Percentiles rank a stretch among this genome's conserved stretches.
Evolutionary conservation across 179 eudicot genomes (phyloP).

Genomic region (Sideroxylon spinosum): DNA sequence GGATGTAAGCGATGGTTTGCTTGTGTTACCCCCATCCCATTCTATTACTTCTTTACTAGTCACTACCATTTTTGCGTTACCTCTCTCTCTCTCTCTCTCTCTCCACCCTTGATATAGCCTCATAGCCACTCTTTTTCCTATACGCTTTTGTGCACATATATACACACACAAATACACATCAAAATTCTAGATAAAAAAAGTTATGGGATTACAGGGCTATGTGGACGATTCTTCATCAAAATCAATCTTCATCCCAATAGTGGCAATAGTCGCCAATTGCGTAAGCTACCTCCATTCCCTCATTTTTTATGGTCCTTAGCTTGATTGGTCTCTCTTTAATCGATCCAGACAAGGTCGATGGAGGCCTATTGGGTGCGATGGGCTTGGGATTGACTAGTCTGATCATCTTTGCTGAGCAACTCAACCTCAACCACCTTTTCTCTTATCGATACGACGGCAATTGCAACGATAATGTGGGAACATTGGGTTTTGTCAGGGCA

Average conservation of each 20-base stretch:
- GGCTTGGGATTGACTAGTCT: constrained; percentile 35
- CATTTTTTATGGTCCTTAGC: constrained; percentile 21
- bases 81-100: no score
- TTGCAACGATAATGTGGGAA: no score
- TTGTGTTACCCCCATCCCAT: no score
- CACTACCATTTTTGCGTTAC: no score
- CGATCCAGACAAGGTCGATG: constrained; percentile 17
- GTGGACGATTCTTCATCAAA: constrained; percentile 49
- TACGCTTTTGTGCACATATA: no score
- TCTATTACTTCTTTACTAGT: no score
- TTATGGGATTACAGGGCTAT: constrained; percentile 53
- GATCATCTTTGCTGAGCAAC: constrained; percentile 43
- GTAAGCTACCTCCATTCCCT: constrained; percentile 40
- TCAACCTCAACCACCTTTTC: constrained; percentile 32
- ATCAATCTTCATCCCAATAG: constrained; percentile 33
- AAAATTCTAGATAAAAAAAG: neutral
- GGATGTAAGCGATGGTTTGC: no score
- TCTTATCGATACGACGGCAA: constrained; percentile 21
- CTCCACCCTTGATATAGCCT: no score
- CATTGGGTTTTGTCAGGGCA: no score
- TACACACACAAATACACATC: no score
- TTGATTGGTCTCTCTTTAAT: constrained; percentile 14
- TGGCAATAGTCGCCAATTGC: constrained; percentile 33
- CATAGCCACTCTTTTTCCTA: no score
- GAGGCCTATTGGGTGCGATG: constrained; percentile 11